Percentiles rank a stretch among this genome's conserved stretches.
Conservation (phyloP, 768 basidiomycete genomes). For the Obba rivulosa region DNA sequence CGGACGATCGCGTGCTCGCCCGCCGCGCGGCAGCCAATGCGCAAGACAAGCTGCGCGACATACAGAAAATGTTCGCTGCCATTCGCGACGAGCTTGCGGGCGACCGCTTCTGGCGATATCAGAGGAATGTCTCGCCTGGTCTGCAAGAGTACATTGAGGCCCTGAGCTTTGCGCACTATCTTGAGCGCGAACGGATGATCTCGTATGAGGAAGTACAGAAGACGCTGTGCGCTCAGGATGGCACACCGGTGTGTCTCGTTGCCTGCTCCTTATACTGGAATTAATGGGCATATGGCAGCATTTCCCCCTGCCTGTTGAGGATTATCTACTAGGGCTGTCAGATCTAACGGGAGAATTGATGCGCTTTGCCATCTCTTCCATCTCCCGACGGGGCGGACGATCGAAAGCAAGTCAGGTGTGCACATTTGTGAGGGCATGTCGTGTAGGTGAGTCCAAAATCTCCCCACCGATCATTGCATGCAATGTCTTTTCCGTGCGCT, state of each 20-base stretch:
- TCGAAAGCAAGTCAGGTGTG: slow-evolving; percentile 59
- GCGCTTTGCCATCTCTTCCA: slow-evolving; percentile 87
- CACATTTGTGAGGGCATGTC: slow-evolving; percentile 67
- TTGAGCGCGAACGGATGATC: slow-evolving; percentile 65
- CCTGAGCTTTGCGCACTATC: slow-evolving; percentile 81
- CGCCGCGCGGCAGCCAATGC: slow-evolving; percentile 45
- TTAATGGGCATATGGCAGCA: slow-evolving; percentile 41
- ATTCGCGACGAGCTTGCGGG: slow-evolving; percentile 59
- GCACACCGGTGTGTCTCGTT: slow-evolving; percentile 48
- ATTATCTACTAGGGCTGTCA: slow-evolving; percentile 88
- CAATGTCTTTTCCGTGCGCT: neutral
- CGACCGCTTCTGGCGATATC: slow-evolving; percentile 73
- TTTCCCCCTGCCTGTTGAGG: slow-evolving; percentile 69
- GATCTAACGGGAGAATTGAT: slow-evolving; percentile 97
- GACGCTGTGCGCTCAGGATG: slow-evolving; percentile 55
- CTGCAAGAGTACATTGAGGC: slow-evolving; percentile 97
- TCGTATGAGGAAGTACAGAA: slow-evolving; percentile 62
- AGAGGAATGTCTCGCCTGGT: slow-evolving; percentile 69
- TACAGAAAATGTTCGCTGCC: slow-evolving; percentile 56
- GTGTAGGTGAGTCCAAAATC: slow-evolving; percentile 46
- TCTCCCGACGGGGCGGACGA: slow-evolving; percentile 61
- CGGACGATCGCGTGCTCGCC: slow-evolving; percentile 29
- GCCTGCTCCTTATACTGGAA: neutral
- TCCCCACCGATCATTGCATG: neutral
- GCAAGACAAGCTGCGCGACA: slow-evolving; percentile 58